A percentile compares a stretch with the other conserved stretches of the same genome.
phyloP scores from a whole-genome alignment of 495 filamentous ascomycete species.

The Cercophora samala region DNA sequence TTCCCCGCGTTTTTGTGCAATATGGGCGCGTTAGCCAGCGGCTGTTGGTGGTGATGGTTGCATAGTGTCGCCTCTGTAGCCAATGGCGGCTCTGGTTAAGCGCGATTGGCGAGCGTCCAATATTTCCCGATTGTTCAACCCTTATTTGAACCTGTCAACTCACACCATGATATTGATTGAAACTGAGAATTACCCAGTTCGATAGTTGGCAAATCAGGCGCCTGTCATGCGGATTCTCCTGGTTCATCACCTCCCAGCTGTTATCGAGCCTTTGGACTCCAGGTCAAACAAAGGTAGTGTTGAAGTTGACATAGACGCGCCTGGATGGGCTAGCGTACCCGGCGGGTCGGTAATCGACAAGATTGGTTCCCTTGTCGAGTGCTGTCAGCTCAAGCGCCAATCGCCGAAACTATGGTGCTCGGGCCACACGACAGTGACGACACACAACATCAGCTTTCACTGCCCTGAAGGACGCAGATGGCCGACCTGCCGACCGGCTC shows the following conservation, averaged over 20 bases:
- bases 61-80: not conserved
- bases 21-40: not conserved
- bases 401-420: not conserved
- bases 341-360: conserved; percentile 4
- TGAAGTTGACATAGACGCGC: not conserved
- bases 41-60: conserved; percentile 3
- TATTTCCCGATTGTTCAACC: not conserved
- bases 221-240: not conserved
- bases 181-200: not conserved
- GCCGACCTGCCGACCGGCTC: not conserved
- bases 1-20: not conserved
- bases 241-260: not conserved
- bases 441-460: too few relatives aligned
- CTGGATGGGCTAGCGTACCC: conserved; percentile 3
- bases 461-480: not conserved
- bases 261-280: not conserved
- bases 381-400: not conserved
- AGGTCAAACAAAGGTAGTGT: too few relatives aligned
- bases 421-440: too few relatives aligned
- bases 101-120: not conserved
- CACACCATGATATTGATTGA: too few relatives aligned
- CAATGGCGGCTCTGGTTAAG: conserved; percentile 1
- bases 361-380: conserved; percentile 2
- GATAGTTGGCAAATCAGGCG: not conserved
- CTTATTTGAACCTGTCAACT: not conserved